These are phyloP conservation scores for Triticum urartu DNA, from an alignment of 176 grass and related monocot genomes.

Conservation along the genomic window DNA sequence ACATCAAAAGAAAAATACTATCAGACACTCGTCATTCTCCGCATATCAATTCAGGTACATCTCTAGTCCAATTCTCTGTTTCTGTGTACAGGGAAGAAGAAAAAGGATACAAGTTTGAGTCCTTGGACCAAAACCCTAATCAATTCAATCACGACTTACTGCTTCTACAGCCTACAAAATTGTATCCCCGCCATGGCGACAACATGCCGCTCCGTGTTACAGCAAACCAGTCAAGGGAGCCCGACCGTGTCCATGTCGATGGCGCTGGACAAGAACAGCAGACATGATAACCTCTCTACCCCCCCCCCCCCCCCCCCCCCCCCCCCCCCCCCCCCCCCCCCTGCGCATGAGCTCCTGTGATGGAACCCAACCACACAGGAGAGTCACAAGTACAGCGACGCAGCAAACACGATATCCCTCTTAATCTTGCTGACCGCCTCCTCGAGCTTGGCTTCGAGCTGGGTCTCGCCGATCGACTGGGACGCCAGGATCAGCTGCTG, in stretches of 20 bases:
- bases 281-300: no score
- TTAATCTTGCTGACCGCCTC: slow-evolving; percentile 72
- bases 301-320: no score
- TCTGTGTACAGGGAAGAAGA: neutral
- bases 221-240: neutral
- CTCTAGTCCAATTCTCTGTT: neutral
- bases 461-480: slow-evolving; percentile 68
- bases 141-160: neutral
- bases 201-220: neutral
- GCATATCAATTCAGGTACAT: neutral
- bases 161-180: slow-evolving; percentile 2
- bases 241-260: neutral
- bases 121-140: neutral
- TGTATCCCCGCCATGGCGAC: neutral
- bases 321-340: no score
- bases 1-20: neutral
- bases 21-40: neutral
- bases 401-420: slow-evolving; percentile 67
- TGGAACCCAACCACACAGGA: neutral
- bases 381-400: slow-evolving; percentile 59
- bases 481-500: slow-evolving; percentile 91
- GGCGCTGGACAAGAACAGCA: neutral
- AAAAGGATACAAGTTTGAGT: neutral
- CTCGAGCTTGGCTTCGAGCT: slow-evolving; percentile 88
- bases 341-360: neutral